phyloP scores from a whole-genome alignment of 805 yeast genomes.

The Cyberlindnera mississippiensis region DNA sequence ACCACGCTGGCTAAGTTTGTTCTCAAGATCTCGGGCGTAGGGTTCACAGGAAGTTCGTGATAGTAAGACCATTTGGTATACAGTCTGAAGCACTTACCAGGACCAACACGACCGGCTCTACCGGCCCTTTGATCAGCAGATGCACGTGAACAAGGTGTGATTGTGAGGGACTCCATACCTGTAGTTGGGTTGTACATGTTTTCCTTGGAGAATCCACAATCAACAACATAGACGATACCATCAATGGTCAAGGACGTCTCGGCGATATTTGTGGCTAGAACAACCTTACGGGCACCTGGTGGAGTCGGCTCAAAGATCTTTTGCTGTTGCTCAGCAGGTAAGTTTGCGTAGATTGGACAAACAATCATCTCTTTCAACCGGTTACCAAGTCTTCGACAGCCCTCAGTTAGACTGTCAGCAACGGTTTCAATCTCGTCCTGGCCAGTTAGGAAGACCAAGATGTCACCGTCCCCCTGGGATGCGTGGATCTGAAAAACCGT shows the following conservation, averaged over 20 bases:
- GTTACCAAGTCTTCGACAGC: slow-evolving; percentile 56
- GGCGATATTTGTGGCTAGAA: slow-evolving; percentile 93
- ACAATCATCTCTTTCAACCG: slow-evolving; percentile 53
- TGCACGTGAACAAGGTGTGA: slow-evolving; percentile 88
- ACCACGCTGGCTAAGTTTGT: slow-evolving; percentile 77
- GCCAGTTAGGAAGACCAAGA: slow-evolving; percentile 87
- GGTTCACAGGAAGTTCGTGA: slow-evolving; percentile 71
- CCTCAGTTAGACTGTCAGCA: slow-evolving; percentile 69
- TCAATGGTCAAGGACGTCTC: slow-evolving; percentile 95
- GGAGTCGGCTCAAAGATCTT: slow-evolving; percentile 89
- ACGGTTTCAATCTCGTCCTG: slow-evolving; percentile 91
- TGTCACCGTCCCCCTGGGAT: slow-evolving; percentile 73
- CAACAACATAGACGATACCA: slow-evolving; percentile 92
- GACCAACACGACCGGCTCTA: slow-evolving; percentile 96
- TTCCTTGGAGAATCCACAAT: slow-evolving; percentile 92
- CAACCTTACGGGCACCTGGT: slow-evolving; percentile 71
- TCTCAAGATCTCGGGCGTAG: slow-evolving; percentile 90
- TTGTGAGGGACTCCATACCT: slow-evolving; percentile 84
- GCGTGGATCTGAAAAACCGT: slow-evolving; percentile 85
- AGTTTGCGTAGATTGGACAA: slow-evolving; percentile 86
- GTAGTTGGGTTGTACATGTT: slow-evolving; percentile 83
- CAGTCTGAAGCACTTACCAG: slow-evolving; percentile 89
- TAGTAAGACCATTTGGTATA: slow-evolving; percentile 81
- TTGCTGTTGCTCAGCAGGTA: slow-evolving; percentile 81
- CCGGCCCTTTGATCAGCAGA: slow-evolving; percentile 97